A percentile compares a stretch with the other conserved stretches of the same genome.
phyloP scores from a whole-genome alignment of 75 land plant genomes.

The Pinus taeda region DNA sequence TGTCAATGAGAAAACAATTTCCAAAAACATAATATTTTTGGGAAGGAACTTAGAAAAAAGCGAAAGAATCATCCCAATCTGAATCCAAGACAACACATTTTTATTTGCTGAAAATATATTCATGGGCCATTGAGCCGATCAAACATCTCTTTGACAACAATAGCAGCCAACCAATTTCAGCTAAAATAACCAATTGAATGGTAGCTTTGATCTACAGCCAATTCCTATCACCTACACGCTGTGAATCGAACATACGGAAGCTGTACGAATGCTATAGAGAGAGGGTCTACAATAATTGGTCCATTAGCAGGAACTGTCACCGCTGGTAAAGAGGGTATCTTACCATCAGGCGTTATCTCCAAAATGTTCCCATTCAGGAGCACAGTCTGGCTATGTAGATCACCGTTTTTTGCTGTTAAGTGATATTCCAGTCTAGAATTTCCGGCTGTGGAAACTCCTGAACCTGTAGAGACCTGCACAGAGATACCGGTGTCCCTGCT shows the following conservation, averaged over 20 bases:
- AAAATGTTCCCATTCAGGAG: slow-evolving; percentile 20
- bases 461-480: no score
- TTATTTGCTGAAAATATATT: neutral
- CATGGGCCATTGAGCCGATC: no score
- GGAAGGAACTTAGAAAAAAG: no score
- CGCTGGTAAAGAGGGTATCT: slow-evolving; percentile 40
- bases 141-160: no score
- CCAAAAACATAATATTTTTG: no score
- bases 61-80: no score
- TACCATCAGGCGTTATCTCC: slow-evolving; percentile 19
- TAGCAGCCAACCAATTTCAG: neutral
- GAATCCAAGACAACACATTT: neutral
- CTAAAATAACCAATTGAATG: neutral
- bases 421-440: no score
- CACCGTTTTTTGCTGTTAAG: no score
- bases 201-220: slow-evolving; percentile 15
- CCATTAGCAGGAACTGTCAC: slow-evolving; percentile 4
- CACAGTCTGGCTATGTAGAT: no score
- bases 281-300: slow-evolving; percentile 43
- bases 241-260: slow-evolving; percentile 38
- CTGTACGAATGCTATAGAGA: slow-evolving; percentile 53
- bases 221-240: slow-evolving; percentile 27
- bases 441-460: no score
- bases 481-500: no score
- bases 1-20: no score